Base-by-base conservation (phyloP, 306 rosid genomes). In the Fagus crenata region DNA sequence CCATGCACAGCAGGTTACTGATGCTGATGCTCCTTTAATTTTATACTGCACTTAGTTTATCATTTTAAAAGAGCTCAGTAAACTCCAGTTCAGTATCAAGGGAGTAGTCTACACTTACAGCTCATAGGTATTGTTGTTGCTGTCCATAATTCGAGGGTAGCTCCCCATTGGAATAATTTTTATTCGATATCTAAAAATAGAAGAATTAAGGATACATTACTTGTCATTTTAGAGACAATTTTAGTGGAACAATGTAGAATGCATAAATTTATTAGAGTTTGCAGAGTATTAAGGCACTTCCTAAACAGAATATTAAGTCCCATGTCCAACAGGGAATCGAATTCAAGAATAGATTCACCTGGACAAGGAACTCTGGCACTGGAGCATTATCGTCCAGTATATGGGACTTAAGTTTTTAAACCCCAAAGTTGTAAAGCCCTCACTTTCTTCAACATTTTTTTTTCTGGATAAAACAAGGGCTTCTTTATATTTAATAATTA, bases 161-260 rank as follows among this genome's bases (percentile, higher is more conserved):
- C 98, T 95, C 53, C 97, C 97, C 96, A 95, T 87, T 51, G 97
- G 98, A 87, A 92, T 80, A 86, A 95, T 95, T 86, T 95, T 95
- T 83, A 92, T 89, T 67, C 91, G 90, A 86, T 88, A 92, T 86
- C 97, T 93, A 79, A 73, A 72, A 43, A 83, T 71, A 73, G 67
- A 79, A 0, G 42, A 81, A 86, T 86, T 85, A 73, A 87, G 90
- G 88, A 79, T n/a, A 71, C 39, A 33, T n/a, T 69, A 40, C 49
- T 40, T 49, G 1, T 49, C 73, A 81, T 69, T 76, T 39, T n/a
- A 75, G 60, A 73, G 14, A 69, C 70, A 73, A 71, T 54, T 60
- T 11, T 56, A 33, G 43, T 37, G 13, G 49, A 67, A 67, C 2
- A 59, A 59, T 13, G 42, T 35, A 36, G 42, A 63, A 63, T 63